phyloP scores from a whole-genome alignment of 306 rosid species.

The Trichosanthes truncata region DNA sequence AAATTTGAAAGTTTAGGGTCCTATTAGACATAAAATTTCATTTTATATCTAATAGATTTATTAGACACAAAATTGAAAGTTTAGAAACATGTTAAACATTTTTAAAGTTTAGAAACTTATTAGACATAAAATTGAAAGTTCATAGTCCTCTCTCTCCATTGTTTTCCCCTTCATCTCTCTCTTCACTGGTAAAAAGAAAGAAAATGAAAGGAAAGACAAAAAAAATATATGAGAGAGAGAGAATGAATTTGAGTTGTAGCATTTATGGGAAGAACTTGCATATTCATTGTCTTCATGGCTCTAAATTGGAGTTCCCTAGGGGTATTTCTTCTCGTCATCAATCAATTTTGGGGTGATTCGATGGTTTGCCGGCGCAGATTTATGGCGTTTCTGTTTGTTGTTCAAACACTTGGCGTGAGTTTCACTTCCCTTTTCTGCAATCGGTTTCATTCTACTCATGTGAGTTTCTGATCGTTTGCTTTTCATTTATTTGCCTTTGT shows the following conservation, averaged over 20 bases:
- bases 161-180: background rate
- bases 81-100: too few species aligned
- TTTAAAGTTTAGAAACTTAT: too few species aligned
- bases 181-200: background rate
- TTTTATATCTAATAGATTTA: too few species aligned
- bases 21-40: too few species aligned
- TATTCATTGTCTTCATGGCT: background rate
- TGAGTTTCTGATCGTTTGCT: constrained; percentile 14
- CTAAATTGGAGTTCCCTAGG: background rate
- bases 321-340: background rate
- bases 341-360: background rate
- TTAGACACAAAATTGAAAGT: too few species aligned
- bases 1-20: too few species aligned
- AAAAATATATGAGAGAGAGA: background rate
- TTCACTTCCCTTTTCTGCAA: background rate
- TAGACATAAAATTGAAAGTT: too few species aligned
- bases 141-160: too few species aligned
- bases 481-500: constrained; percentile 68
- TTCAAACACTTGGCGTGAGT: background rate
- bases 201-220: too few species aligned
- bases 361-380: background rate
- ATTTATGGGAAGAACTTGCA: background rate
- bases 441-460: background rate
- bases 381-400: background rate
- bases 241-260: background rate